A percentile compares a stretch with the other conserved stretches of the same genome.
Conservation (phyloP, 768 basidiomycete genomes). For the Coprinopsis sp. region DNA sequence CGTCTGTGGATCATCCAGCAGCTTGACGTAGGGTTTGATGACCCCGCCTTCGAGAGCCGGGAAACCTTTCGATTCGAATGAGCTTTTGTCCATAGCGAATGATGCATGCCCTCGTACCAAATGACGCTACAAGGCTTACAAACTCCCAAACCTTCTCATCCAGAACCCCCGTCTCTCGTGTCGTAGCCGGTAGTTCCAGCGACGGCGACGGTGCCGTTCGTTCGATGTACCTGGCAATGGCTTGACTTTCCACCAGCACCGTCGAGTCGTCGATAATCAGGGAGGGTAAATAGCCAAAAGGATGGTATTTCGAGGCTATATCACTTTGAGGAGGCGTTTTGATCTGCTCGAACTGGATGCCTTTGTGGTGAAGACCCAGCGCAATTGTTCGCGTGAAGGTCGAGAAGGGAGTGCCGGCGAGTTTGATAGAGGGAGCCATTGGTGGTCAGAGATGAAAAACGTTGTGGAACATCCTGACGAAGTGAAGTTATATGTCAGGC, state of each 20-base stretch:
- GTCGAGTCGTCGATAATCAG: slow-evolving; percentile 21
- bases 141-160: slow-evolving; percentile 33
- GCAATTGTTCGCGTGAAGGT: slow-evolving; percentile 31
- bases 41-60: slow-evolving; percentile 25
- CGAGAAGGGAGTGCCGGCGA: slow-evolving; percentile 30
- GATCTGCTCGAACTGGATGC: slow-evolving; percentile 21
- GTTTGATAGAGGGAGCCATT: slow-evolving; percentile 17
- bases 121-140: slow-evolving; percentile 26
- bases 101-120: slow-evolving; percentile 17
- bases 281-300: slow-evolving; percentile 29
- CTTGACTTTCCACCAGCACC: slow-evolving; percentile 26
- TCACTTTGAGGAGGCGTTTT: slow-evolving; percentile 18
- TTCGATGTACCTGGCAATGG: slow-evolving; percentile 29
- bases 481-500: no score
- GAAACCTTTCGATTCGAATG: slow-evolving; percentile 19
- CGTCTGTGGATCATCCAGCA: slow-evolving; percentile 23
- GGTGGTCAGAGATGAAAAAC: background rate
- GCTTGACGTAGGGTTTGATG: slow-evolving; percentile 28
- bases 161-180: slow-evolving; percentile 13
- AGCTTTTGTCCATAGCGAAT: background rate
- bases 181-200: slow-evolving; percentile 14
- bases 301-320: slow-evolving; percentile 22
- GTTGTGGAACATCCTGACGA: background rate
- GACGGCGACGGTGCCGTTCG: slow-evolving; percentile 25
- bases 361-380: slow-evolving; percentile 27